These are phyloP conservation scores for Barnettozyma sucrosica DNA, from an alignment of 805 yeast species.

Conservation along the genomic window DNA sequence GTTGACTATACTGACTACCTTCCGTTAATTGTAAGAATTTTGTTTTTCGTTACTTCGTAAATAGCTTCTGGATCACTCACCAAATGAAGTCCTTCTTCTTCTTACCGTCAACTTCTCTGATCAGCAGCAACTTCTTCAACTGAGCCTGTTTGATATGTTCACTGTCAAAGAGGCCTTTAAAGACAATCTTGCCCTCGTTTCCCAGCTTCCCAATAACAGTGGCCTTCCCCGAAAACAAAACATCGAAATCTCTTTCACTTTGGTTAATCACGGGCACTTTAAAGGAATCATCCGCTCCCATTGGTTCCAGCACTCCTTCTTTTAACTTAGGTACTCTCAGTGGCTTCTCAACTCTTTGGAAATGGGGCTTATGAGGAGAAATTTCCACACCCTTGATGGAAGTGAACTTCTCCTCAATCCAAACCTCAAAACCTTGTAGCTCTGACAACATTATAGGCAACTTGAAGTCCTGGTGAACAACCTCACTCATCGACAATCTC, in stretches of 20 bases:
- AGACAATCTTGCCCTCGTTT: conserved; percentile 16
- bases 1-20: too few species aligned
- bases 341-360: conserved; percentile 16
- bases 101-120: conserved; percentile 15
- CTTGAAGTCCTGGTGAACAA: conserved; percentile 17
- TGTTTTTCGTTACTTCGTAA: background rate
- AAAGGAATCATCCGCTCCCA: conserved; percentile 19
- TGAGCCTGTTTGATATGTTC: conserved; percentile 25
- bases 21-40: too few species aligned
- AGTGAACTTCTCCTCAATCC: conserved; percentile 20
- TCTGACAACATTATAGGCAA: conserved; percentile 17
- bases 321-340: conserved; percentile 13
- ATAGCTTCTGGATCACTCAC: conserved; percentile 8
- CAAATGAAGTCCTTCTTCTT: conserved; percentile 18
- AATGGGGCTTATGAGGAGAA: conserved; percentile 17
- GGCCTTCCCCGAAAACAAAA: conserved; percentile 19
- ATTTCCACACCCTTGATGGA: conserved; percentile 22
- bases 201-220: conserved; percentile 17
- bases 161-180: conserved; percentile 22
- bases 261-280: conserved; percentile 20
- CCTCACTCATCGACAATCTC: conserved; percentile 16
- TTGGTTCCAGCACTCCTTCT: conserved; percentile 18
- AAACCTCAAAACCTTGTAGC: conserved; percentile 18
- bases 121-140: conserved; percentile 16
- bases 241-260: conserved; percentile 12